These are phyloP conservation scores for Colletotrichum cuscutae DNA, from an alignment of 2,329 filamentous ascomycete genomes.

Conservation along the genomic window DNA sequence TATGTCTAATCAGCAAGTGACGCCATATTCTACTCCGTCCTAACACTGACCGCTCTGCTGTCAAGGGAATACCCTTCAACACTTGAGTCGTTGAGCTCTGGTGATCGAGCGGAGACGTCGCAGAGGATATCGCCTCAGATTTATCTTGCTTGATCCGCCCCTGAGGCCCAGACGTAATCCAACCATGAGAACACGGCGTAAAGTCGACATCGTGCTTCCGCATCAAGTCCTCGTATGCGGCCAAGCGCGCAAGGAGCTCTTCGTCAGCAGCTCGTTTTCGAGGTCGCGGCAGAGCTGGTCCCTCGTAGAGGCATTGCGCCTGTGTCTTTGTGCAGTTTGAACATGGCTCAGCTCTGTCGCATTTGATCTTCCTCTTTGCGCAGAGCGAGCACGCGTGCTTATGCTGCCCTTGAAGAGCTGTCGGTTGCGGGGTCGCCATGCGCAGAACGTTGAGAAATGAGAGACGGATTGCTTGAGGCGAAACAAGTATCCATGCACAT, in stretches of 20 bases:
- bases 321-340: constrained; percentile 54
- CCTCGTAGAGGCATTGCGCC: constrained; percentile 39
- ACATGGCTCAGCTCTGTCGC: constrained; percentile 52
- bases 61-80: neutral
- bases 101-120: neutral
- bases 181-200: constrained; percentile 36
- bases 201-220: constrained; percentile 40
- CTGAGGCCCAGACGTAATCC: constrained; percentile 37
- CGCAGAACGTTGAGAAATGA: neutral
- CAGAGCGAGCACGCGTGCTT: constrained; percentile 47
- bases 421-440: neutral
- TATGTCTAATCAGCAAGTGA: neutral
- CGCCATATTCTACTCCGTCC: neutral
- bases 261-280: constrained; percentile 43
- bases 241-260: constrained; percentile 39
- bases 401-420: neutral
- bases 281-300: constrained; percentile 35
- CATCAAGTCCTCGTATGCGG: constrained; percentile 43
- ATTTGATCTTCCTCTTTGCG: constrained; percentile 53
- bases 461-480: neutral
- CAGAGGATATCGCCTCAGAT: neutral
- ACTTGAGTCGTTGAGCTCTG: neutral
- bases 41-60: neutral
- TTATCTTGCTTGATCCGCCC: neutral
- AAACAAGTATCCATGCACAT: neutral